phyloP scores from a whole-genome alignment of 352 stramenopile species.

The Globisporangium sylvaticum region DNA sequence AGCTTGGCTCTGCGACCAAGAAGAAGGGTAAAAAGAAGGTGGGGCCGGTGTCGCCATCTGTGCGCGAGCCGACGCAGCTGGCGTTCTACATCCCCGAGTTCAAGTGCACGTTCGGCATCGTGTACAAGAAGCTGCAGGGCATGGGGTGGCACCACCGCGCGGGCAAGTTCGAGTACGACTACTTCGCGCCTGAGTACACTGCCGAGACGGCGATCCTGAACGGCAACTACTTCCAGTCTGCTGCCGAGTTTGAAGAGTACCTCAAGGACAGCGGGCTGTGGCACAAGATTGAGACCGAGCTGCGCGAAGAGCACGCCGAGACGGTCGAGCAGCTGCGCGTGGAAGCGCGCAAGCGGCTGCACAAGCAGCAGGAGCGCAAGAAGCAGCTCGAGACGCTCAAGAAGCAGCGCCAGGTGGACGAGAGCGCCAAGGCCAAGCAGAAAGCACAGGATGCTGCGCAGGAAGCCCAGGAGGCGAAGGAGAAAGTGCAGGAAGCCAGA shows the following conservation, averaged over 20 bases:
- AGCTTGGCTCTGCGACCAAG: constrained; percentile 12
- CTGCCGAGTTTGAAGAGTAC: constrained; percentile 51
- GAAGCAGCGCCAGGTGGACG: constrained; percentile 30
- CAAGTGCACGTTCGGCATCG: constrained; percentile 58
- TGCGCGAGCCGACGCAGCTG: constrained; percentile 20
- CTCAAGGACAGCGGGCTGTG: constrained; percentile 57
- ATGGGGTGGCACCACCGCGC: constrained; percentile 54
- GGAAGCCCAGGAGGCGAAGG: constrained; percentile 2
- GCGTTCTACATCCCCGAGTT: constrained; percentile 58
- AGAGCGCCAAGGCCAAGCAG: constrained; percentile 12
- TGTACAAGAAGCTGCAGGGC: constrained; percentile 58
- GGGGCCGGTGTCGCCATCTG: neutral
- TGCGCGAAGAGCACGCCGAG: constrained; percentile 49
- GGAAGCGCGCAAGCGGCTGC: constrained; percentile 25
- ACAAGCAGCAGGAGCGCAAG: constrained; percentile 15
- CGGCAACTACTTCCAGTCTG: constrained; percentile 66
- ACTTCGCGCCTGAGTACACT: constrained; percentile 70
- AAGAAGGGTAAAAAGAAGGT: constrained; percentile 17
- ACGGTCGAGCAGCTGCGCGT: constrained; percentile 48
- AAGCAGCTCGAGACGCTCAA: constrained; percentile 15
- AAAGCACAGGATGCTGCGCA: neutral
- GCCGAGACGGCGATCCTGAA: constrained; percentile 43
- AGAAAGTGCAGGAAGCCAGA: neutral
- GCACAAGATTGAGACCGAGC: constrained; percentile 47
- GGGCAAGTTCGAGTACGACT: constrained; percentile 76